These are phyloP conservation scores for Mucor velutinosus DNA, from an alignment of 371 early-diverging fungal species.

Conservation along the genomic window DNA sequence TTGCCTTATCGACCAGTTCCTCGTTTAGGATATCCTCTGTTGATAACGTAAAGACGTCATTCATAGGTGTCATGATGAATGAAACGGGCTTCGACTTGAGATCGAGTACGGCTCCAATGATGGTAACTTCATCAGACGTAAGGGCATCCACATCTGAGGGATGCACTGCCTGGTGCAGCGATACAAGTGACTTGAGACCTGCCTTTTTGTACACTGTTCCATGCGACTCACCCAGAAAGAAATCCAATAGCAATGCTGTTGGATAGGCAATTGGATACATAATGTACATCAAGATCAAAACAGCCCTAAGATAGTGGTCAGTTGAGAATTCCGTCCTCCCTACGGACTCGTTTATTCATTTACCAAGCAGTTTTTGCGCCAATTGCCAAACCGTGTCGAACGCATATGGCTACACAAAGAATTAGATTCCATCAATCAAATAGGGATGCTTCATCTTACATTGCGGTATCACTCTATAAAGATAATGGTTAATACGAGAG, in stretches of 20 bases:
- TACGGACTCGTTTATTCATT: neutral
- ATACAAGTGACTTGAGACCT: slow-evolving; percentile 93
- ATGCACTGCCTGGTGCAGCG: slow-evolving; percentile 75
- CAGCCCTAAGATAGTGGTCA: slow-evolving; percentile 41
- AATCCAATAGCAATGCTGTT: slow-evolving; percentile 76
- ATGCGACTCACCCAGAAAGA: slow-evolving; percentile 76
- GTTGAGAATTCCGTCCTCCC: neutral
- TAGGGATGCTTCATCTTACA: slow-evolving; percentile 13
- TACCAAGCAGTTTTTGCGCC: slow-evolving; percentile 74
- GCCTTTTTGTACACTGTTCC: slow-evolving; percentile 81
- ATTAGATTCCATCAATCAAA: neutral
- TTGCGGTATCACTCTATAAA: slow-evolving; percentile 49
- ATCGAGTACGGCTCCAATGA: slow-evolving; percentile 91
- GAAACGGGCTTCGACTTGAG: slow-evolving; percentile 83
- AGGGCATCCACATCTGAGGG: slow-evolving; percentile 78
- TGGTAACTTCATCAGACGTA: slow-evolving; percentile 89
- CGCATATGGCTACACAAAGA: slow-evolving; percentile 54
- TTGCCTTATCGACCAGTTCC: slow-evolving; percentile 57
- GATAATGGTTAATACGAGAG: slow-evolving; percentile 26
- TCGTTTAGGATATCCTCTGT: slow-evolving; percentile 71
- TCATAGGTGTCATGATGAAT: slow-evolving; percentile 86
- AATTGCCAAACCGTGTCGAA: slow-evolving; percentile 75
- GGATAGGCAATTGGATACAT: slow-evolving; percentile 82
- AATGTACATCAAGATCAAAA: slow-evolving; percentile 70
- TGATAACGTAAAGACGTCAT: slow-evolving; percentile 83